A percentile compares a stretch with the other conserved stretches of the same genome.
These are phyloP conservation scores for Saturnispora besseyi DNA, from an alignment of 805 yeast species.

Conservation along the genomic window DNA sequence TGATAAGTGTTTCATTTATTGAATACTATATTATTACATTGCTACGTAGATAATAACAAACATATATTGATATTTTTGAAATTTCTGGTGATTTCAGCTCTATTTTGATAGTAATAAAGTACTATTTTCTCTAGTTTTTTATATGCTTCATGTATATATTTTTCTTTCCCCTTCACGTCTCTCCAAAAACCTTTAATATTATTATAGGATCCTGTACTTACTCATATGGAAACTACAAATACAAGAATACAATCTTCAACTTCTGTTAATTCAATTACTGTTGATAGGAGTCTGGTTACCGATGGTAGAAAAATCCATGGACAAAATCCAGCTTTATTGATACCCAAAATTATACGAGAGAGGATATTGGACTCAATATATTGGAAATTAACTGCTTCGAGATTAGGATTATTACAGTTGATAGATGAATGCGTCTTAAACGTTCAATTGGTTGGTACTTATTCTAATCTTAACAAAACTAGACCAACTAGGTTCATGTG, in stretches of 20 bases:
- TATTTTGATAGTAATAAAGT: no score
- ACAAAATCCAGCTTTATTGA: constrained; percentile 38
- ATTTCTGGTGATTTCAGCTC: background rate
- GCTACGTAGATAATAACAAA: no score
- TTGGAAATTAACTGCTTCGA: constrained; percentile 50
- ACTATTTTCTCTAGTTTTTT: no score
- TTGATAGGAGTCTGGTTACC: constrained; percentile 30
- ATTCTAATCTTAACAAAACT: constrained; percentile 31
- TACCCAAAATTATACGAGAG: constrained; percentile 52
- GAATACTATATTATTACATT: no score
- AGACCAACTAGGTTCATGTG: constrained; percentile 70
- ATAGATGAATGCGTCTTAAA: constrained; percentile 35
- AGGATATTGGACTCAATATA: constrained; percentile 46
- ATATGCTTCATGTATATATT: background rate
- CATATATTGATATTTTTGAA: background rate
- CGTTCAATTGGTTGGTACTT: constrained; percentile 41
- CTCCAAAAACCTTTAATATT: background rate
- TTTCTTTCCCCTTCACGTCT: background rate
- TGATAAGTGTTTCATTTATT: background rate
- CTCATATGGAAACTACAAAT: constrained; percentile 4
- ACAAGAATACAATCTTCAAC: background rate
- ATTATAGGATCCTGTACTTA: background rate
- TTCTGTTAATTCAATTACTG: constrained; percentile 12
- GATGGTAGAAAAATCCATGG: constrained; percentile 31
- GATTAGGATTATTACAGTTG: constrained; percentile 33